These are phyloP conservation scores for Physcomitrellopsis africana DNA, from an alignment of 225 moss, liverwort and hornwort genomes.

Conservation along the genomic window DNA sequence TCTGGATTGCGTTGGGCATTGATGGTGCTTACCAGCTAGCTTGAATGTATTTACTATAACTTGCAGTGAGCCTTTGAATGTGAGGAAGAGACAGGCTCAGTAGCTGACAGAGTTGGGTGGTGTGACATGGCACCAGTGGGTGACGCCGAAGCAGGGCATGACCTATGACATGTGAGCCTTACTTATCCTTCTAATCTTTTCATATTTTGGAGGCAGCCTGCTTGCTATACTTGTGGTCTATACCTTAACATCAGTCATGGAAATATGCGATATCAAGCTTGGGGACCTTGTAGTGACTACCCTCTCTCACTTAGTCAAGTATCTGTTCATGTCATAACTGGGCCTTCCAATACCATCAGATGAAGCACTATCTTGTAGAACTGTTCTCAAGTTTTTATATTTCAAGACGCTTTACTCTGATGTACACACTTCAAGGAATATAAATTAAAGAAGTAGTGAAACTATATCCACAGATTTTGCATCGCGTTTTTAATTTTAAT, in stretches of 20 bases:
- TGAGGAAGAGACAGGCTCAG: slow-evolving; percentile 30
- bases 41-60: slow-evolving; percentile 18
- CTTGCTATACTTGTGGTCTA: slow-evolving; percentile 32
- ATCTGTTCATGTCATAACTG: background rate
- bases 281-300: background rate
- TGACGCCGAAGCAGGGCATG: slow-evolving; percentile 67
- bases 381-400: background rate
- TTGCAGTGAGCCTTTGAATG: slow-evolving; percentile 34
- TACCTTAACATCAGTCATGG: background rate
- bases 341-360: slow-evolving; percentile 2
- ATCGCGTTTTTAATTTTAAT: background rate
- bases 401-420: slow-evolving; percentile 2
- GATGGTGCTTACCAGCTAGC: background rate
- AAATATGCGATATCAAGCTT: background rate
- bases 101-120: slow-evolving; percentile 43
- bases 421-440: slow-evolving; percentile 8
- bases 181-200: slow-evolving; percentile 50
- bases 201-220: slow-evolving; percentile 42
- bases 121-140: slow-evolving; percentile 48
- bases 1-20: slow-evolving; percentile 12
- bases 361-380: background rate
- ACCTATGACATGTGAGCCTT: slow-evolving; percentile 72
- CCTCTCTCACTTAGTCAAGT: background rate
- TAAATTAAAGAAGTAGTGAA: slow-evolving; percentile 9
- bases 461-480: background rate